Evolutionary conservation across 768 basidiomycete species (phyloP).

Genomic region (Lactarius indigo): DNA sequence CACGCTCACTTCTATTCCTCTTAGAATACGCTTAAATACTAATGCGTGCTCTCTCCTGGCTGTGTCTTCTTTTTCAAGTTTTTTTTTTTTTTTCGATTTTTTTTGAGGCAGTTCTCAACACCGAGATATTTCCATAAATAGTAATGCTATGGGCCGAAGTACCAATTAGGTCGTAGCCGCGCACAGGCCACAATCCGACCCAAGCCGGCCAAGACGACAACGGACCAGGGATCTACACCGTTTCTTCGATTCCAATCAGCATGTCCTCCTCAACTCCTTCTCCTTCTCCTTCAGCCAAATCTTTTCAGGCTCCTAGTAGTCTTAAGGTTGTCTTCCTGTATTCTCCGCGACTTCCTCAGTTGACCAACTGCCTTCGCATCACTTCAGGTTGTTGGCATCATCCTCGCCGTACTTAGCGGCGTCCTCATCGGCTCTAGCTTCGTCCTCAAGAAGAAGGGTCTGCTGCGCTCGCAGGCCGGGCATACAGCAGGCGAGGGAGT

Average conservation of each 20-base stretch:
- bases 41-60: not conserved
- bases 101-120: not conserved
- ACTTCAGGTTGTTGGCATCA: constrained; percentile 64
- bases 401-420: constrained; percentile 75
- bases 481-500: constrained; percentile 81
- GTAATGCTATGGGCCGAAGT: not conserved
- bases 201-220: not conserved
- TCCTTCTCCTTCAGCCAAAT: constrained; percentile 15
- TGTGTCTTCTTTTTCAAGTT: no score
- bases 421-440: constrained; percentile 89
- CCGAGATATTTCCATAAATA: constrained; percentile 5
- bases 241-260: not conserved
- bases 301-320: constrained; percentile 19
- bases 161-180: not conserved
- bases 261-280: constrained; percentile 22
- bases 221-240: not conserved
- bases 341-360: not conserved
- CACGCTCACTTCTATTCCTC: not conserved
- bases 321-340: constrained; percentile 17
- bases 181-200: not conserved
- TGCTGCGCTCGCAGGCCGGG: constrained; percentile 77
- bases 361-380: not conserved
- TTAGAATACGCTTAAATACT: not conserved
- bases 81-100: not conserved
- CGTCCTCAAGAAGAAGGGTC: constrained; percentile 97